These are phyloP conservation scores for Thraustotheca clavata DNA, from an alignment of 352 stramenopile genomes.

Conservation along the genomic window DNA sequence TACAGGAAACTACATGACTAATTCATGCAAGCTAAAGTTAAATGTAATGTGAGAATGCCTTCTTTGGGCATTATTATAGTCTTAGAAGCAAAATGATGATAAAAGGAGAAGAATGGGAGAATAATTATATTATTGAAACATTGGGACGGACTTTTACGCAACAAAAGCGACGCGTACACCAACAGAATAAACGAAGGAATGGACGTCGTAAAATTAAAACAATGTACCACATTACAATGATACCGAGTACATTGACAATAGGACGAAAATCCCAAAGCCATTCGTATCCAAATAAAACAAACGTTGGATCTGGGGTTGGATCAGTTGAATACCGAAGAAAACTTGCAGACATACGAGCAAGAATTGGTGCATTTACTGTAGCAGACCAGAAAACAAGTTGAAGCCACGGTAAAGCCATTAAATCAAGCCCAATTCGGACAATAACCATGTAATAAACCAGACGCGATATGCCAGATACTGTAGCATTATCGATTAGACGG, in stretches of 20 bases:
- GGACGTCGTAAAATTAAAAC: not conserved
- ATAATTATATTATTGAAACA: too few relatives aligned
- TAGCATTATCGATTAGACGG: not conserved
- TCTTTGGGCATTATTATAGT: too few relatives aligned
- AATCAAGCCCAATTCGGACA: not conserved
- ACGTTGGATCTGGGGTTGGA: not conserved
- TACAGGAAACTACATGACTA: too few relatives aligned
- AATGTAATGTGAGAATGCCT: too few relatives aligned
- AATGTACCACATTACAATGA: not conserved
- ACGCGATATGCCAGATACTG: not conserved
- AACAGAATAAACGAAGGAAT: not conserved
- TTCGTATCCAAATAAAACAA: not conserved
- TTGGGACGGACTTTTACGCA: not conserved
- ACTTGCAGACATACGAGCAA: not conserved
- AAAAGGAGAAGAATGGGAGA: too few relatives aligned
- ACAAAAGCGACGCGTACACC: not conserved
- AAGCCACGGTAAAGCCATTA: not conserved
- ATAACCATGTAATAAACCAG: not conserved
- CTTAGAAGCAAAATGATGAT: too few relatives aligned
- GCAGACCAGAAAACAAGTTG: not conserved
- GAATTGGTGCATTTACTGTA: not conserved
- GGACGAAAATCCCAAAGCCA: not conserved
- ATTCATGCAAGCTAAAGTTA: too few relatives aligned
- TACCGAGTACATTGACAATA: not conserved
- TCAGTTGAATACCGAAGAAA: not conserved